Percentiles rank a stretch among this genome's conserved stretches.
Evolutionary conservation across 805 yeast species (phyloP).

Genomic region (Saccharomycodes ludwigii): DNA sequence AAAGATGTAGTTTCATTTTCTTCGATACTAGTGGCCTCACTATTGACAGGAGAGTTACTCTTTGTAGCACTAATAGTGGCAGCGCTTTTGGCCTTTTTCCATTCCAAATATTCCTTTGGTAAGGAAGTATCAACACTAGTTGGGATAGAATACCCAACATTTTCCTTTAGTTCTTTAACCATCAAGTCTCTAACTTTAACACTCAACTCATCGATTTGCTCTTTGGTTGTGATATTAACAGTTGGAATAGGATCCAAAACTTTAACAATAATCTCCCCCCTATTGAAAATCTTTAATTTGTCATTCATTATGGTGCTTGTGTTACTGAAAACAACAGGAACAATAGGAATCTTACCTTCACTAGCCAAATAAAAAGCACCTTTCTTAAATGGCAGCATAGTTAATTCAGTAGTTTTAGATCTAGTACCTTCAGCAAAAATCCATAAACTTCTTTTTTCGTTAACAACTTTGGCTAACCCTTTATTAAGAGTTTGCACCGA

Average conservation of each 20-base stretch:
- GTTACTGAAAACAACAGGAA: constrained; percentile 82
- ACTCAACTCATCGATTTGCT: constrained; percentile 53
- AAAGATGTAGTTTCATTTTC: too few relatives aligned
- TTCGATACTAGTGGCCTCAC: too few relatives aligned
- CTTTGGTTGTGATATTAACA: constrained; percentile 45
- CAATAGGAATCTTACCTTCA: constrained; percentile 79
- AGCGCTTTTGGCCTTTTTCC: constrained; percentile 4
- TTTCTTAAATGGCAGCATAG: constrained; percentile 79
- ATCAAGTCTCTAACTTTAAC: constrained; percentile 46
- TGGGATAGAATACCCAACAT: constrained; percentile 27
- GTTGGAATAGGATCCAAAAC: constrained; percentile 78
- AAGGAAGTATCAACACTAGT: constrained; percentile 19
- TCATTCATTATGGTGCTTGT: constrained; percentile 62
- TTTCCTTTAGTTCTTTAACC: constrained; percentile 27
- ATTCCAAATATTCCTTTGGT: constrained; percentile 15
- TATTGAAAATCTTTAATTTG: constrained; percentile 48
- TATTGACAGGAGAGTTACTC: too few relatives aligned
- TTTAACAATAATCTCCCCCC: constrained; percentile 65
- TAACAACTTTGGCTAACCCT: constrained; percentile 53
- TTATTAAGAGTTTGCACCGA: constrained; percentile 63
- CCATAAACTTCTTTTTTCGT: constrained; percentile 61
- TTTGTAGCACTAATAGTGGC: too few relatives aligned
- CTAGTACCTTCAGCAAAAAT: constrained; percentile 98
- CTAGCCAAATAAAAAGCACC: constrained; percentile 98
- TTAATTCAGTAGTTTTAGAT: constrained; percentile 58